Conservation (phyloP, 345 rosid genomes). For the Eucalyptus shirleyi region DNA sequence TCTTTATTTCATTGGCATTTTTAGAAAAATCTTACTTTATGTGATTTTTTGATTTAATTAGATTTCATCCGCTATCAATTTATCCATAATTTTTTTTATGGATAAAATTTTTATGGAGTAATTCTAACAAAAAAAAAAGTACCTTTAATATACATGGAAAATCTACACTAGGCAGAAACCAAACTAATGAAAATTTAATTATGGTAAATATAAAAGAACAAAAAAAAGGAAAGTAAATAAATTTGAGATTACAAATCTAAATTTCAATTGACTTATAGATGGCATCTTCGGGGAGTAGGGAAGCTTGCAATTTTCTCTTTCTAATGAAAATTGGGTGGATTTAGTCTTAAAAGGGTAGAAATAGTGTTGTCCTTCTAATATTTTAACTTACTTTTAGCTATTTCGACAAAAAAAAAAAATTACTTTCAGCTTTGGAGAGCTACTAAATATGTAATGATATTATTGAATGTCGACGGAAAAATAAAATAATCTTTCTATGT, state of each 20-base stretch:
- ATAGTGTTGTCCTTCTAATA: not conserved
- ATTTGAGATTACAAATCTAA: not conserved
- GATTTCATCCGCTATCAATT: not conserved
- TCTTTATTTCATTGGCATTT: not conserved
- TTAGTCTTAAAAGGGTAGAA: not conserved
- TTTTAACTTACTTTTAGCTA: not conserved
- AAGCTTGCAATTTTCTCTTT: no score
- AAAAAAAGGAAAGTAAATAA: not conserved
- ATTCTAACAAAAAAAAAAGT: no score
- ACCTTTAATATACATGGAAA: not conserved
- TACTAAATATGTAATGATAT: not conserved
- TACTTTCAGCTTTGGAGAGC: not conserved
- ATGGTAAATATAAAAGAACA: not conserved
- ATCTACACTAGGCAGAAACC: not conserved
- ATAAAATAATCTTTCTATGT: not conserved
- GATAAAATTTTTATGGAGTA: not conserved
- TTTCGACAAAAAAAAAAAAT: not conserved
- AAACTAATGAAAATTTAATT: not conserved
- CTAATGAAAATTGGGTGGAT: not conserved
- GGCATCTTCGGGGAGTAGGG: fast-evolving
- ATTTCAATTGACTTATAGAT: not conserved
- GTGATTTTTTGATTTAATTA: no score
- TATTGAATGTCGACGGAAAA: not conserved
- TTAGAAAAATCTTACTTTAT: no score
- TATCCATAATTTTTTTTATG: no score